A percentile compares a stretch with the other conserved stretches of the same genome.
phyloP scores from a whole-genome alignment of 1,284 basidiomycete genomes.

The Cerrena zonata region DNA sequence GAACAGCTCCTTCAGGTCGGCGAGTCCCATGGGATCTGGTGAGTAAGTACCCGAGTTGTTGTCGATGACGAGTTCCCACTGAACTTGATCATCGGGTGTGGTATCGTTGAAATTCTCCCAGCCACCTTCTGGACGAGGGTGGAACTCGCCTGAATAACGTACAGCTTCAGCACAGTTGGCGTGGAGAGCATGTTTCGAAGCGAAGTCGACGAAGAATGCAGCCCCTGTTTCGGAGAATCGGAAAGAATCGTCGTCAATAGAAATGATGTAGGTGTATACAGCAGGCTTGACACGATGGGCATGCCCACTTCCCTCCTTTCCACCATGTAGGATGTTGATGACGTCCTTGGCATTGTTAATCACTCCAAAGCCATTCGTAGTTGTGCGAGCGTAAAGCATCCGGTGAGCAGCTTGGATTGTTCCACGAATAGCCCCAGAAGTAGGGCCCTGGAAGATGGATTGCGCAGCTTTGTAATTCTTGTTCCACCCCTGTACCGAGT shows the following conservation, averaged over 20 bases:
- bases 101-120: conserved; percentile 59
- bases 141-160: conserved; percentile 71
- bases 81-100: conserved; percentile 44
- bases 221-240: conserved; percentile 77
- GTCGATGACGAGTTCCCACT: conserved; percentile 72
- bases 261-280: conserved; percentile 73
- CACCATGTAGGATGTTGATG: conserved; percentile 45
- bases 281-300: conserved; percentile 65
- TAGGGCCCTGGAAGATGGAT: conserved; percentile 60
- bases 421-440: conserved; percentile 55
- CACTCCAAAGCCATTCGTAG: conserved; percentile 56
- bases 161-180: conserved; percentile 43
- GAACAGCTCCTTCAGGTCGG: conserved; percentile 48
- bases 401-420: conserved; percentile 66
- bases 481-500: conserved; percentile 63
- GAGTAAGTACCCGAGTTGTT: conserved; percentile 75
- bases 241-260: conserved; percentile 61
- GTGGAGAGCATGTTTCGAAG: conserved; percentile 55
- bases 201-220: conserved; percentile 76
- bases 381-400: conserved; percentile 67
- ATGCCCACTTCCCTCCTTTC: conserved; percentile 22
- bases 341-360: conserved; percentile 45
- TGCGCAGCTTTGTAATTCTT: conserved; percentile 60
- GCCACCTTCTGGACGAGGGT: conserved; percentile 64
- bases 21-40: conserved; percentile 54